Evolutionary conservation across 2,329 filamentous ascomycete genomes (phyloP), one percentile per base, ranked within the genome.

Genomic region (Neofusicoccum umdonicola): DNA sequence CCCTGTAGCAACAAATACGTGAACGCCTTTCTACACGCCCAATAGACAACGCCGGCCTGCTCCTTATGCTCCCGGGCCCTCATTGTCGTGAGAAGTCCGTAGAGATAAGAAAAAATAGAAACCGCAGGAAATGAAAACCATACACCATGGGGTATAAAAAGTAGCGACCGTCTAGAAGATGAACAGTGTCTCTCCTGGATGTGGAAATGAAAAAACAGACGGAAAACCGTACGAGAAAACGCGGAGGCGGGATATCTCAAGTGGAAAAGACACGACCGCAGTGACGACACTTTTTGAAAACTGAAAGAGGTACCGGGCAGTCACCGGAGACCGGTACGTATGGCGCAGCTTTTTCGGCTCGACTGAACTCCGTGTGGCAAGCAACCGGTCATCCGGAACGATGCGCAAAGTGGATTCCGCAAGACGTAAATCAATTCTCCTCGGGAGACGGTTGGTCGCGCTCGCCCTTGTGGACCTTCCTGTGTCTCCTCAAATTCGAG

Each of bases 391-490:
- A 47, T 60, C 56, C 56, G 42, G 31, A 37, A 56, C 27, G 41
- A 39, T 42, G 56, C 42, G 56, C 27, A 35, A 45, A 19, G 39
- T 58, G 54, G 44, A 27, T 45, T 61, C 39, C 27, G 37, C 37
- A 41, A 48, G 52, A 50, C 37, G 35, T 17, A 41, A 17, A 52
- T 45, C 37, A 63, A 13, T 57, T 64, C 58, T 83, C 82, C 41
- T 82, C 81, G 4, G 81, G 81, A 3, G 82, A 83, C 34, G 80
- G 74, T 66, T 81, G 79, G 67, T 78, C 73, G 54, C 77, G 76
- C 62, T 92, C 90, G 71, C 89, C 88, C 79, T 93, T 95, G 84
- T 99, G 95, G 54, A 98, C 94, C 81, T 98, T 98, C 75, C 92
- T 90, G 80, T 99, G 95, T 72, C 95, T 87, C 69, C 95, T 89